Base-by-base conservation (phyloP, 352 stramenopile genomes). In the Globisporangium barbulae region DNA sequence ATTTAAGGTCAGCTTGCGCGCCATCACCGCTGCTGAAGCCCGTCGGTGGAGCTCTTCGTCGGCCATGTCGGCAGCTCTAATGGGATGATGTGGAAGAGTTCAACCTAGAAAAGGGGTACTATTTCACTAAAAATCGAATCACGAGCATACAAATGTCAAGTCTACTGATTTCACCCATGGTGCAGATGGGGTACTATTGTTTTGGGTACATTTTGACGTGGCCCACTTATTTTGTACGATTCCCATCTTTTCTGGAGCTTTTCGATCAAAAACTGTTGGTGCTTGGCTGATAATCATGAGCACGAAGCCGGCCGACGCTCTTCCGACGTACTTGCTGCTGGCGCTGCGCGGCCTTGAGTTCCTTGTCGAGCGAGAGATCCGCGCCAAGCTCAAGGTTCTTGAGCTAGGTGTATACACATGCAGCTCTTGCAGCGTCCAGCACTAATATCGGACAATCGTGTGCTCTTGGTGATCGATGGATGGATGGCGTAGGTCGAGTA, bases 291-390 rank as follows among this genome's bases (percentile, higher is more conserved):
- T 49, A 37, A 28, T 39, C 41, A 53, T 19, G 10, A 17, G 21
- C 19, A 59, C 15, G 35, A 58, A 7, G 17, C 48, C 25, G 13
- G 44, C 28, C 21, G 9, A 22, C 45, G 21, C 52, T 19, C 22
- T 48, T 3, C 62, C 74, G 12, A 83, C 78, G 53, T 94, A 94
- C 56, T 68, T 94, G 71, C 67, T 94, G 65, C 79, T 94, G 21
- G 83, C 87, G 63, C 75, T 94, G 67, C 81, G 85, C 55, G 83
- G 85, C 0, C 78, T 94, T 28, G 85, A 94, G 72, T 79, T 78
- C 48, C 67, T 94, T 10, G 83, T 73, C 8, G 71, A 88, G 41
- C 54, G 82, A 59, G 85, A 94, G 64, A 91, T 94, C 63, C 79
- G 74, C 41, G 65, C 68, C 21, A 92, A 85, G 59, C 68, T 94